Evolutionary conservation across 345 rosid species (phyloP), one percentile per base, ranked within the genome.

Genomic region (Linum usitatissimum): DNA sequence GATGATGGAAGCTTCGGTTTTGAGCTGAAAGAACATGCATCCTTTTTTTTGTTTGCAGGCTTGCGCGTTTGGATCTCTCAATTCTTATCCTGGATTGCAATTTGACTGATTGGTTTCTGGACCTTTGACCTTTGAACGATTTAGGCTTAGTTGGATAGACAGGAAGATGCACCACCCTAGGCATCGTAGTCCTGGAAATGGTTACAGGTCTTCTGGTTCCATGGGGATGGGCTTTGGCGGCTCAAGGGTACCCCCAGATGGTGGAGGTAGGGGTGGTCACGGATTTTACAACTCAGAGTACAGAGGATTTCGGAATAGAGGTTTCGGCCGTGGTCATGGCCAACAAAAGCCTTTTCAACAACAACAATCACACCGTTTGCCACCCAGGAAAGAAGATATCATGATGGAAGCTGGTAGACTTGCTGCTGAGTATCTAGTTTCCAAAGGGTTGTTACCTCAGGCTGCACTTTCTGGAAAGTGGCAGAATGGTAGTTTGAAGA

Each of bases 331-430:
- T 18, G 90, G 87, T 28, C 86, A 77, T 68, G 81, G 86, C 69
- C 91, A 81, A 36, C 69, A 80, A 9, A 91, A 79, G 59, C 67
- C 86, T 3, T 83, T 73, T 71, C 87, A 78, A 51, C 84, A 59
- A 23, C 87, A 78, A 51, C 84, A 59, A 23, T 59, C 83, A 56
- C 78, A 84, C 57, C 78, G 80, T 30, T 73, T 80, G 0, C 74
- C 75, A 5, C 83, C 87, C n/a, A 84, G 83, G 31, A 83, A 75
- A 73, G 78, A 80, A 3, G 87, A 81, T 40, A 64, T 90, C 57
- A 77, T 90, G 74, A 79, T 90, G 87, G 92, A 90, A 76, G 97
- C 97, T 4, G 99, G 99, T 45, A 85, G 87, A 67, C 87, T 93
- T 67, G 99, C 97, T 1, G 85, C 90, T 1, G 97, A 93, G 77